Conservation (phyloP, 208 protist species). For the Crithidia mellificae region DNA sequence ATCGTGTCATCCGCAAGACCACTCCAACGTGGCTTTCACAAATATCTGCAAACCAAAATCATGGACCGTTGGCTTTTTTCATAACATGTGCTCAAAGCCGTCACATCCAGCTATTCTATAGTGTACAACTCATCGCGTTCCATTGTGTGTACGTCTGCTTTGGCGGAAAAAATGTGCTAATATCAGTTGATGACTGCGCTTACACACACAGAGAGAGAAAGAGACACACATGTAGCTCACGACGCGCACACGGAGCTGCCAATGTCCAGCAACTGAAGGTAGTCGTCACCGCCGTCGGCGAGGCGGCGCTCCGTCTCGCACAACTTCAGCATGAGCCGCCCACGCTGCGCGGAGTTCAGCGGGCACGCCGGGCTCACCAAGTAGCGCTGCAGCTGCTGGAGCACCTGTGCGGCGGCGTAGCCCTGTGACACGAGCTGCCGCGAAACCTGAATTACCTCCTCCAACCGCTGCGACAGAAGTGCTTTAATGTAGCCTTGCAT, state of each 20-base stretch:
- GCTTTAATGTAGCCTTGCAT: conserved; percentile 58
- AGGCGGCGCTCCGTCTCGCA: conserved; percentile 81
- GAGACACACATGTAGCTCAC: background rate
- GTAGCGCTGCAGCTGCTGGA: conserved; percentile 80
- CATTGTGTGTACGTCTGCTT: background rate
- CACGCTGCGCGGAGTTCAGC: conserved; percentile 65
- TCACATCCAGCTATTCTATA: too few species aligned
- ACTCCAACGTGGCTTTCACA: too few species aligned
- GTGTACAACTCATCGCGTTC: too few species aligned
- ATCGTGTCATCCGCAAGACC: too few species aligned
- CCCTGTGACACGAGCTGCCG: conserved; percentile 62
- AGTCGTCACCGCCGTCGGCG: conserved; percentile 81
- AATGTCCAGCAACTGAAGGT: conserved; percentile 86
- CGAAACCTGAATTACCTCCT: conserved; percentile 59
- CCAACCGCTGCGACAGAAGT: conserved; percentile 59
- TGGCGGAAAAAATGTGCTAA: background rate
- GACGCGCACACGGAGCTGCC: conserved; percentile 48
- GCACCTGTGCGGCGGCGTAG: conserved; percentile 72
- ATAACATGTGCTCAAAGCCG: too few species aligned
- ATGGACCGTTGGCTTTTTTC: too few species aligned
- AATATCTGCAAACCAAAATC: too few species aligned
- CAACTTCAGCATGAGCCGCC: conserved; percentile 67
- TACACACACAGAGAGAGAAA: too few species aligned
- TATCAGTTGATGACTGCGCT: too few species aligned
- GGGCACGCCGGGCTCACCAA: conserved; percentile 57